Evolutionary conservation across 2,329 filamentous ascomycete genomes (phyloP), one percentile per base, ranked within the genome.

Genomic region (Scedosporium aurantiacum): DNA sequence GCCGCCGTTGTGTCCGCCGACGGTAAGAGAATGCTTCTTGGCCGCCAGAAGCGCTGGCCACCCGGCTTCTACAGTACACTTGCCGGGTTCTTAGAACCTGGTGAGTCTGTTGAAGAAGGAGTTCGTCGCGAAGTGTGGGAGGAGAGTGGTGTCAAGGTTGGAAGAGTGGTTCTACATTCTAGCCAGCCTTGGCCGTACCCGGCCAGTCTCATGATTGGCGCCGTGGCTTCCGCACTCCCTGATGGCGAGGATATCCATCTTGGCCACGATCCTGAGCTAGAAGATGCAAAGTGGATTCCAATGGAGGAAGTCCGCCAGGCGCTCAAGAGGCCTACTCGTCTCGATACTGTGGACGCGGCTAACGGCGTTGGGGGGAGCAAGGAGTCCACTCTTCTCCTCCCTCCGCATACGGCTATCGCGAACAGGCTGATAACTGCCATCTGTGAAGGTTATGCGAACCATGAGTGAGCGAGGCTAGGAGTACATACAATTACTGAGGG

Each of bases 181-280:
- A 89, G 88, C 18, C 90, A 95, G 75, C 90, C 90, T 1, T 95
- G 90, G 90, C 90, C 90, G 2, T 94, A 91, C 70, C 90, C 90
- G 0, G 85, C 89, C 0, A 93, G 87, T 68, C 71, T 95, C 67
- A 94, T 95, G 89, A 90, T 95, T 66, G 90, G 82, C 3, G 92
- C 92, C 1, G 86, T 99, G 67, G 93, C 87, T 0, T 92, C 97
- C 76, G 90, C 91, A 2, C 77, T 89, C 21, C 88, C 90, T 0
- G 75, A 76, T 1, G 90, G 90, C 27, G 94, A 99, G 79, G 82
- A 75, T 37, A 91, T 99, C 59, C 82, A 86, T 68, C 76, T 99
- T 3, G 86, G 89, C 14, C 89, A 97, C 72, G 94, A 99, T 71
- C 90, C 90, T 0, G 94, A 99, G 77, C 74, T 99, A 64, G 90